Conservation (phyloP, 2,329 filamentous ascomycete genomes). For the Colletotrichum costaricense region DNA sequence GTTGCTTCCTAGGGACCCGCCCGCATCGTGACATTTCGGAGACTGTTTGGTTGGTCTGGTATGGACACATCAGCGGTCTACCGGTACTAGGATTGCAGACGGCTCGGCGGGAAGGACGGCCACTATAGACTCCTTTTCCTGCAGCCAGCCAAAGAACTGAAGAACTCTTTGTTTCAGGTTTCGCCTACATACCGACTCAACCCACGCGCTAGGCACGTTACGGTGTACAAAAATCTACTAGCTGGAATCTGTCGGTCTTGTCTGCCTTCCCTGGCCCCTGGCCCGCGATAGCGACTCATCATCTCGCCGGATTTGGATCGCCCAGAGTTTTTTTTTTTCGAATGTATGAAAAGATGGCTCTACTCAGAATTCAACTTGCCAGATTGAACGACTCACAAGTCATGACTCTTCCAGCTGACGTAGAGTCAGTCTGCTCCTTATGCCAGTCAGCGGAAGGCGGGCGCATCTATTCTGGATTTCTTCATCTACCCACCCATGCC, state of each 20-base stretch:
- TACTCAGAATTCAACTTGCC: neutral
- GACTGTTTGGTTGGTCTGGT: slow-evolving; percentile 14
- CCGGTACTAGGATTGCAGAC: neutral
- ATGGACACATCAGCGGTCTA: slow-evolving; percentile 11
- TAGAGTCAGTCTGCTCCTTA: neutral
- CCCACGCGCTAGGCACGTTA: slow-evolving; percentile 15
- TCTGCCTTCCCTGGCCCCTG: slow-evolving; percentile 7
- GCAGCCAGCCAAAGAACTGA: slow-evolving; percentile 27
- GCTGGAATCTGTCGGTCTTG: slow-evolving; percentile 4
- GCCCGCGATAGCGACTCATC: slow-evolving; percentile 18
- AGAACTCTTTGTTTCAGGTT: slow-evolving; percentile 35
- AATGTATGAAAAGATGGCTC: neutral
- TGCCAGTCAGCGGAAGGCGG: neutral
- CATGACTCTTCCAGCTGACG: neutral
- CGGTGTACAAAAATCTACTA: slow-evolving; percentile 3
- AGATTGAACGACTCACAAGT: neutral
- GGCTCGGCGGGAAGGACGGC: slow-evolving; percentile 29
- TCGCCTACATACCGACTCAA: slow-evolving; percentile 21
- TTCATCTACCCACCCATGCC: neutral
- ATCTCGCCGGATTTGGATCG: slow-evolving; percentile 14
- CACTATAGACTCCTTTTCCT: slow-evolving; percentile 28
- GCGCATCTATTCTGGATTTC: neutral
- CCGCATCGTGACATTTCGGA: slow-evolving; percentile 12
- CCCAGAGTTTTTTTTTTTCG: neutral
- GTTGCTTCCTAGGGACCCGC: slow-evolving; percentile 15